Base-by-base conservation (phyloP, 2,329 filamentous ascomycete species). In the Emmonsiellopsis sp. region DNA sequence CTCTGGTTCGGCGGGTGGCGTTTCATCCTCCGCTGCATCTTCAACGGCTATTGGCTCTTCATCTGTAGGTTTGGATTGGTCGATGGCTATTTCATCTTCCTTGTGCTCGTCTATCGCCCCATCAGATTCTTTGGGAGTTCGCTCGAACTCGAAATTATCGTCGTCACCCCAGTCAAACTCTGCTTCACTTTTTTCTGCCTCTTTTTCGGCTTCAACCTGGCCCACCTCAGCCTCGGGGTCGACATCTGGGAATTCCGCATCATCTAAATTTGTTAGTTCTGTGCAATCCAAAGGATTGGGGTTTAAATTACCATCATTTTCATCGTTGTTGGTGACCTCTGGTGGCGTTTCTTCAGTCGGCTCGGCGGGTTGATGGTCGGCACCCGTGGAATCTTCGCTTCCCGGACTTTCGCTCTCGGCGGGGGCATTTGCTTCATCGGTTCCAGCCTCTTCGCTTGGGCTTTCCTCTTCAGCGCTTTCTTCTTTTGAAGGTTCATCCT, bases 101-200 rank as follows among this genome's bases (percentile, higher is more conserved):
- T 53, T 49, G 39, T 56, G 51, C 32, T 59, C 58, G 52, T 44
- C 57, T 33, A 62, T 59, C 49, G 62, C 61, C 34, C 63, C 59
- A 33, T 61, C 46, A 53, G 67, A 60, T 51, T 55, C 53, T 8
- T 55, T 52, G 10, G 49, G 17, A 3, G 11, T 31, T 5, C 4
- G 6, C 14, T 39, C 21, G 10, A 40, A 5, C 7, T 14, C 2
- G 13, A 39, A 14, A 17, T 21, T 39, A 3, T 49, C 36, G 21
- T 49, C 36, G 21, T 49, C 49, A 13, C 56, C 53, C 39, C 58
- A 54, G 27, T 59, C 58, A 51, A 44, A 56, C 34, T 62, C 60
- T 49, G 63, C 62, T 33, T 63, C 58, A 36, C 61, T 45, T 52
- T 67, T 60, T 54, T 55, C 53, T 10, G 55, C 53, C 37, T 58